phyloP scores from a whole-genome alignment of 1,139 yeast species.

The Casaregolazyma lundiana region DNA sequence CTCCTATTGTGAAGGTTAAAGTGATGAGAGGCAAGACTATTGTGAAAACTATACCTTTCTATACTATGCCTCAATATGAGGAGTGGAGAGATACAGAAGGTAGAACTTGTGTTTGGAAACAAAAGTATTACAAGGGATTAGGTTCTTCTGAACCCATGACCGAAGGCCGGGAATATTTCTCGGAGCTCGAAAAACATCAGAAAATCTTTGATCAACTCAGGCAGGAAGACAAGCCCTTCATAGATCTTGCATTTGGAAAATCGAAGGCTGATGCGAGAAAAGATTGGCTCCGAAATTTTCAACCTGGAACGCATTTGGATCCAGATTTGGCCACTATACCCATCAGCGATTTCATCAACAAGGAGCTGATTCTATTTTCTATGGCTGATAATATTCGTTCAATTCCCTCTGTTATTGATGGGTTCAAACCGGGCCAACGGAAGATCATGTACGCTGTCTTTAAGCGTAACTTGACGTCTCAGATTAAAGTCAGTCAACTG shows the following conservation, averaged over 20 bases:
- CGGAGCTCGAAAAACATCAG: constrained; percentile 79
- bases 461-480: constrained; percentile 69
- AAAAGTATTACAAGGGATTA: constrained; percentile 96
- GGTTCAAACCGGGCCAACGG: constrained; percentile 96
- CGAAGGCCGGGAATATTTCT: constrained; percentile 87
- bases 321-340: constrained; percentile 77
- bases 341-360: constrained; percentile 88
- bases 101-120: constrained; percentile 72
- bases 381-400: constrained; percentile 97
- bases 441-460: constrained; percentile 87
- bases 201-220: constrained; percentile 80
- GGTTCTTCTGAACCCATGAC: constrained; percentile 75
- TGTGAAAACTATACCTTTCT: constrained; percentile 62
- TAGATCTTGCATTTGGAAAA: constrained; percentile 92
- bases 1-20: constrained; percentile 93
- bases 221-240: constrained; percentile 72
- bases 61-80: constrained; percentile 95
- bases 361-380: constrained; percentile 88
- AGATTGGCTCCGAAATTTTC: constrained; percentile 87
- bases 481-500: constrained; percentile 85
- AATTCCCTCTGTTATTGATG: constrained; percentile 91
- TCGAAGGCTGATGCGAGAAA: constrained; percentile 96
- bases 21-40: constrained; percentile 60
- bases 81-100: constrained; percentile 89
- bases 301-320: constrained; percentile 90